Base-by-base conservation (phyloP, 176 grass and related monocot genomes). In the Aegilops tauschii region DNA sequence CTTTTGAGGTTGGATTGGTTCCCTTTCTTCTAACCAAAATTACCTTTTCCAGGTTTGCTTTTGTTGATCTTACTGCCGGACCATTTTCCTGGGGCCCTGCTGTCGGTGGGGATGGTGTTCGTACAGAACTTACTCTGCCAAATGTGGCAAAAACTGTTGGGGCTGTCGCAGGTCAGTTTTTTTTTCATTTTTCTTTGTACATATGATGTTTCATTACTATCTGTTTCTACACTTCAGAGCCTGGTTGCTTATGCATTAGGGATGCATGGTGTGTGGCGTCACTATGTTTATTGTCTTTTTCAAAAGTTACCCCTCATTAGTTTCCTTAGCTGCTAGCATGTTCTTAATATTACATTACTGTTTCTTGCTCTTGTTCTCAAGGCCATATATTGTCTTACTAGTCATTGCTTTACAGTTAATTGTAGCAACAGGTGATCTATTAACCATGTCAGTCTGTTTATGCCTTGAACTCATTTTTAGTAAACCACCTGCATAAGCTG, bases 31-130 rank as follows among this genome's bases (percentile, higher is more conserved):
- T 81, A 85, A 85, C 64, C 13, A 25, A 54, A 85, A 74, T 27
- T 89, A 76, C 80, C 23, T 89, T 85, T 94, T 87, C 78, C 18
- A 97, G 95, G 86, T 94, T 94, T 91, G 92, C 93, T 88, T 98
- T 98, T 90, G 77, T 98, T 89, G 96, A 98, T 95, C 80, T 98
- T 85, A 95, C 84, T 88, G 92, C 96, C 73, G 96, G 96, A 17
- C 96, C 96, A 65, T 98, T 98, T 89, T 34, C 96, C 5, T 98
- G 96, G 96, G 96, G 96, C 49, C 96, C 96, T 63, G 83, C 96
- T 86, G 96, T 98, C 66, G 96, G 96, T 40, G 93, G 96, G 75
- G 96, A 98, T 82, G 96, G 93, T 83, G 96, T 98, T 72, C 93
- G 96, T 74, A 91, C 96, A 59, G 93, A 96, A 84, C 90, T 96